Conservation (phyloP, 371 early-diverging fungal species). For the Mucor lusitanicus region DNA sequence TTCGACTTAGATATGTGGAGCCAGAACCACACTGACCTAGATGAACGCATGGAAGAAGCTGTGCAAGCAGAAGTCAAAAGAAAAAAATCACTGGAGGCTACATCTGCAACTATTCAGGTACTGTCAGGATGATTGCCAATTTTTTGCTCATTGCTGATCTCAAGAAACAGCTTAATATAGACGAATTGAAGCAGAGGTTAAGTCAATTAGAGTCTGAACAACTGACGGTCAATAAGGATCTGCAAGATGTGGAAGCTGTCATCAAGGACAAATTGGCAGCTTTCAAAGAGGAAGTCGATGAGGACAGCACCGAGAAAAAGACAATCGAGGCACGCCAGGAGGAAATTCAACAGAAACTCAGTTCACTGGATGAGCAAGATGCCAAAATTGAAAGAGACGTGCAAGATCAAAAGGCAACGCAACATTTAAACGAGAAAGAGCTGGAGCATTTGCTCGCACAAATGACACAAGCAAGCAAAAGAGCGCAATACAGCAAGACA, state of each 20-base stretch:
- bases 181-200: neutral
- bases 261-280: neutral
- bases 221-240: neutral
- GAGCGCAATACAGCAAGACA: neutral
- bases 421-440: neutral
- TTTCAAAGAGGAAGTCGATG: neutral
- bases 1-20: conserved; percentile 18
- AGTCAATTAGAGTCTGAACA: conserved; percentile 2
- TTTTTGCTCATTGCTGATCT: neutral
- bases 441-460: neutral
- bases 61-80: conserved; percentile 3
- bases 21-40: conserved; percentile 9
- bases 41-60: conserved; percentile 13
- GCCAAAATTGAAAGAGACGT: neutral
- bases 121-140: neutral
- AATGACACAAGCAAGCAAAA: neutral
- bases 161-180: neutral
- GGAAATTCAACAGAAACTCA: neutral
- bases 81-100: neutral
- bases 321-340: neutral
- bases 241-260: neutral
- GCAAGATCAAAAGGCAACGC: neutral
- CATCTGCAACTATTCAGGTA: neutral
- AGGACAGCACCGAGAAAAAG: neutral
- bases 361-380: neutral